Conservation (phyloP, 805 yeast species). For the Candida wancherniae region DNA sequence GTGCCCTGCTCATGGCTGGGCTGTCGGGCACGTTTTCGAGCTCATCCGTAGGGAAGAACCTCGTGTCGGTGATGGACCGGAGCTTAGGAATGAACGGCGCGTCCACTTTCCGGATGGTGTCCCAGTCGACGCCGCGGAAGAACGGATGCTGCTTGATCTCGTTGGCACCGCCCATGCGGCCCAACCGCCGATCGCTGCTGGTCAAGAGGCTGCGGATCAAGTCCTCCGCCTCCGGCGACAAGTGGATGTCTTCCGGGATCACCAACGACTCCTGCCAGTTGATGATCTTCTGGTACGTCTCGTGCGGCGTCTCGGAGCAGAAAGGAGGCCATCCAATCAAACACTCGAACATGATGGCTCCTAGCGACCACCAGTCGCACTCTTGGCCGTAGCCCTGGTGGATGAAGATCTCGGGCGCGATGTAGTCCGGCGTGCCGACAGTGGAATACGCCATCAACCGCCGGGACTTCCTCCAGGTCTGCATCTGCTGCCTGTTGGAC, state of each 20-base stretch:
- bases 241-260: conserved; percentile 88
- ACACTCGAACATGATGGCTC: conserved; percentile 96
- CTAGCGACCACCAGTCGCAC: conserved; percentile 97
- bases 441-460: conserved; percentile 94
- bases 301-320: conserved; percentile 92
- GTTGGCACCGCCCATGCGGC: conserved; percentile 86
- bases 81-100: conserved; percentile 94
- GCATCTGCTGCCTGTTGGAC: conserved; percentile 91
- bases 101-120: conserved; percentile 75
- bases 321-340: conserved; percentile 97
- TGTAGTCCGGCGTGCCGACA: conserved; percentile 94
- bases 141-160: conserved; percentile 89
- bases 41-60: conserved; percentile 98
- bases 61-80: conserved; percentile 88
- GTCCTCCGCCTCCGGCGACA: conserved; percentile 86
- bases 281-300: conserved; percentile 84
- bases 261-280: conserved; percentile 86
- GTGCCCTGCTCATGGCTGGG: conserved; percentile 55
- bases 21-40: conserved; percentile 91
- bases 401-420: conserved; percentile 90
- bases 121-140: conserved; percentile 96
- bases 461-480: conserved; percentile 91
- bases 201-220: conserved; percentile 73
- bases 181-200: conserved; percentile 73
- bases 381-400: conserved; percentile 96